phyloP scores from a whole-genome alignment of 805 yeast species.

The Candida parachauliodes region DNA sequence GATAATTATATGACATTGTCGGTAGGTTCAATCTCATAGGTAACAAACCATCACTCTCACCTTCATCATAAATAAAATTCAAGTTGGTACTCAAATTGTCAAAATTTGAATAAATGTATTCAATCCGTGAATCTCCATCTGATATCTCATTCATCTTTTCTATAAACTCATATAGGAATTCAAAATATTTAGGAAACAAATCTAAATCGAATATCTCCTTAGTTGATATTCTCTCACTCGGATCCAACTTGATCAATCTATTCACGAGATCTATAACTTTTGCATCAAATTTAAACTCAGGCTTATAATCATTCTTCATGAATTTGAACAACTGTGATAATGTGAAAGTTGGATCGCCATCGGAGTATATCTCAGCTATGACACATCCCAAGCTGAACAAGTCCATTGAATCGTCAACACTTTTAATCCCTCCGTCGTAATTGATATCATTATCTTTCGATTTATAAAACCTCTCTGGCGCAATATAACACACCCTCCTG shows the following conservation, averaged over 20 bases:
- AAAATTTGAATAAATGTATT: constrained; percentile 56
- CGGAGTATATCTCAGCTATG: constrained; percentile 82
- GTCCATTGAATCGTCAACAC: constrained; percentile 67
- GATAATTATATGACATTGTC: constrained; percentile 45
- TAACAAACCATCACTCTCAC: background rate
- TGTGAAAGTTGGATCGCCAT: constrained; percentile 84
- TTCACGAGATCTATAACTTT: constrained; percentile 49
- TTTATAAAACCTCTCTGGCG: constrained; percentile 81
- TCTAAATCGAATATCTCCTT: constrained; percentile 49
- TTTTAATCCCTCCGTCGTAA: constrained; percentile 20
- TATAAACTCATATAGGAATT: constrained; percentile 68
- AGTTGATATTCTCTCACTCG: constrained; percentile 56
- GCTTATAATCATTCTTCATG: constrained; percentile 62
- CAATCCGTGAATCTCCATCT: constrained; percentile 46
- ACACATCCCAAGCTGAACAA: constrained; percentile 82
- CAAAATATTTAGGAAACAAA: constrained; percentile 66
- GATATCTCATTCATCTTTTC: constrained; percentile 23
- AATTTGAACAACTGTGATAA: constrained; percentile 84
- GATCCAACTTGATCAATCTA: constrained; percentile 64
- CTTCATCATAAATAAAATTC: constrained; percentile 17
- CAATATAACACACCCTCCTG: constrained; percentile 83
- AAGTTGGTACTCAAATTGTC: constrained; percentile 36
- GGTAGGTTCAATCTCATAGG: constrained; percentile 42
- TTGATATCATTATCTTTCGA: constrained; percentile 20
- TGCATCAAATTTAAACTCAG: constrained; percentile 59